These are phyloP conservation scores for Lepidium aucheri DNA, from an alignment of 345 rosid species.

Conservation along the genomic window DNA sequence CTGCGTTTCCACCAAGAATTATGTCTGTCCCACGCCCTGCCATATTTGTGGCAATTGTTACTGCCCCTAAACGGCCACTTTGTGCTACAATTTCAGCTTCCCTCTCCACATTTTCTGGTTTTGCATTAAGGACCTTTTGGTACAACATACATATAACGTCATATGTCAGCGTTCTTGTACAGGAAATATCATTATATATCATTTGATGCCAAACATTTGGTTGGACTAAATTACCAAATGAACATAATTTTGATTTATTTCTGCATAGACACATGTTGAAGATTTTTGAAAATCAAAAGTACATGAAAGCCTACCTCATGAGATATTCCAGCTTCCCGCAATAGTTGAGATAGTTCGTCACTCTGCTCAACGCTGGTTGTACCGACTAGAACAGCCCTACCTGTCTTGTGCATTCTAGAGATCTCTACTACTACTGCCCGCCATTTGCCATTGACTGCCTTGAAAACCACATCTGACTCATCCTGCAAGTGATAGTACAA, in stretches of 20 bases:
- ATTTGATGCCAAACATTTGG: not conserved
- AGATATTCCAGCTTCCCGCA: constrained; percentile 75
- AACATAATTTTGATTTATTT: not conserved
- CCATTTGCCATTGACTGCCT: constrained; percentile 90
- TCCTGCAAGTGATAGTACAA: constrained; percentile 53
- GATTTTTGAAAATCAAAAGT: not conserved
- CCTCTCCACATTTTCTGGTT: constrained; percentile 99
- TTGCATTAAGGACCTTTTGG: constrained; percentile 89
- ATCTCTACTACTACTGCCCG: constrained; percentile 92
- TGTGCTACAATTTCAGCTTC: constrained; percentile 99
- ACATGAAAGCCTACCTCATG: constrained; percentile 58
- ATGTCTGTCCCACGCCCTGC: constrained; percentile 99
- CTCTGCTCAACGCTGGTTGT: constrained; percentile 99
- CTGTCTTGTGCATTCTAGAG: constrained; percentile 89
- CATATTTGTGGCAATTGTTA: constrained; percentile 98
- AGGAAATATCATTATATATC: not conserved
- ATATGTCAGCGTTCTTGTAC: constrained; percentile 12
- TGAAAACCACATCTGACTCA: constrained; percentile 95
- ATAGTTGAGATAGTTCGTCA: constrained; percentile 73
- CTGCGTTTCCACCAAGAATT: constrained; percentile 96
- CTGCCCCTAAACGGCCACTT: constrained; percentile 96
- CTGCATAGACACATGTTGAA: not conserved
- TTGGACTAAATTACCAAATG: not conserved
- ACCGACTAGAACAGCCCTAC: constrained; percentile 93
- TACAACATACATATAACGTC: constrained; percentile 14